Base-by-base conservation (phyloP, 805 yeast genomes). In the Ogataea trehaloabstinens region DNA sequence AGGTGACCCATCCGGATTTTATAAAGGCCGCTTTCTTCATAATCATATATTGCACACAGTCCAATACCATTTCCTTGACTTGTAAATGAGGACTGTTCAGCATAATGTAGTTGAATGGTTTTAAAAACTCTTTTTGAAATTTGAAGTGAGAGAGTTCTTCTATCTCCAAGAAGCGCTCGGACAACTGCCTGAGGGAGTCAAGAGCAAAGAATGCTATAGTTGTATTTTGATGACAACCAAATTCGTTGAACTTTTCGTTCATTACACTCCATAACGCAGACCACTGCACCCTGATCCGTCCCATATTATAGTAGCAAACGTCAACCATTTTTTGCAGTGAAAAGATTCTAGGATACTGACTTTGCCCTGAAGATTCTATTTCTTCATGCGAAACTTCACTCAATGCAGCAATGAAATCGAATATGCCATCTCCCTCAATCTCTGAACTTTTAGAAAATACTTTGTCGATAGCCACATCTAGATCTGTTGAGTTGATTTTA, bases 251-350 rank as follows among this genome's bases (percentile, higher is more conserved):
- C 30, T 86, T 85, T 41, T 77, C 85, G 12, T 95, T 96, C 85
- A 93, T 85, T 7, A 86, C 84, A 12, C 85, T 77, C 99, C 99
- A 93, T 42, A 93, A 71, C 38, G 87, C 91, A 5, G 95, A 79
- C 97, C 99, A 93, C 64, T 95, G 96, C 45, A 93, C 81, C 61
- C 96, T 79, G 52, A 93, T 90, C 68, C 99, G 85, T 35, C 80
- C 80, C 97, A 93, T 93, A 60, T 95, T 95, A 68, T 95, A 93
- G 63, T 93, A 91, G 64, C 97, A 91, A 30, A 93, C 95, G 63
- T 95, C 99, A 37, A 93, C 95, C 73, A 93, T 85, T 58, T 93
- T 93, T 57, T 89, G 98, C 46, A 93, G 67, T 0, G 98, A 86
- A 58, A 87, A 95, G 64, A 88, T 82, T 59, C 99, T 73, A 27